phyloP scores from a whole-genome alignment of 768 basidiomycete species.

The Hydnomerulius pinastri region DNA sequence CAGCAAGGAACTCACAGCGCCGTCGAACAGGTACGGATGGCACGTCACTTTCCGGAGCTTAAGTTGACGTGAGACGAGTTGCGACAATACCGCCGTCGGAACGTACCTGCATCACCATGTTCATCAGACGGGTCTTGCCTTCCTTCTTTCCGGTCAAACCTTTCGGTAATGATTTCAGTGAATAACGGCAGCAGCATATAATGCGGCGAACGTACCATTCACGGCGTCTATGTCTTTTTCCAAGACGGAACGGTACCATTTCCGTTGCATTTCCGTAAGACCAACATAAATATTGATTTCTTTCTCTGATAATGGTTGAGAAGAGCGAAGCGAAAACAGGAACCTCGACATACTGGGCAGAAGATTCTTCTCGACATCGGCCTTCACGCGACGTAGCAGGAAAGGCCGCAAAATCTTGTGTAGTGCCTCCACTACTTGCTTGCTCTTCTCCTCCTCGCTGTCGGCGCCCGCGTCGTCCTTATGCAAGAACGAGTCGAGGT shows the following conservation, averaged over 20 bases:
- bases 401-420: constrained; percentile 98
- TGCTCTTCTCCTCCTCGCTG: constrained; percentile 80
- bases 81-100: not conserved
- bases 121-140: constrained; percentile 96
- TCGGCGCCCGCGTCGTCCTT: constrained; percentile 74
- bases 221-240: constrained; percentile 99
- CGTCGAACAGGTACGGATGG: constrained; percentile 91
- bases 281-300: constrained; percentile 99
- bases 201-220: constrained; percentile 59
- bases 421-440: constrained; percentile 92
- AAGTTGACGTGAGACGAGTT: constrained; percentile 1
- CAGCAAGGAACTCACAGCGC: constrained; percentile 57
- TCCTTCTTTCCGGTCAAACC: constrained; percentile 96
- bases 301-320: constrained; percentile 61
- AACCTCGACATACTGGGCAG: constrained; percentile 73
- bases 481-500: constrained; percentile 92
- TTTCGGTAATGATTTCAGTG: constrained; percentile 26
- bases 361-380: constrained; percentile 95
- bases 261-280: constrained; percentile 95
- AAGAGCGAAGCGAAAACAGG: not conserved
- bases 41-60: constrained; percentile 85
- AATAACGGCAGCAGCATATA: not conserved
- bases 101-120: constrained; percentile 97
- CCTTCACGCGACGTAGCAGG: constrained; percentile 90
- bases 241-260: constrained; percentile 94